phyloP scores from a whole-genome alignment of 148 eudicot species.

The Arctostaphylos glauca region DNA sequence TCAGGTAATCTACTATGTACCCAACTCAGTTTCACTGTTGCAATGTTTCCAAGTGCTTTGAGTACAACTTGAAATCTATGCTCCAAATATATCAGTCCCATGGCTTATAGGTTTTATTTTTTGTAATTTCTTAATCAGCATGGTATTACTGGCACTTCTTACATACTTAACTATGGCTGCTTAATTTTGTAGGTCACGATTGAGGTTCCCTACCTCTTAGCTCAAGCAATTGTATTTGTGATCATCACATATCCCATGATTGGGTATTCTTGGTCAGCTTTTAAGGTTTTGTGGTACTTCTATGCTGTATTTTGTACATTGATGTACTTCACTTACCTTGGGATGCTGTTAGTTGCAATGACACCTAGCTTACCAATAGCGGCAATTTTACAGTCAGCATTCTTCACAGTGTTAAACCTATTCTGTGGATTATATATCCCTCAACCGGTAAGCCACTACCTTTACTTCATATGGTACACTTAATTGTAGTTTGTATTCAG shows the following conservation, averaged over 20 bases:
- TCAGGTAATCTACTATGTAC: slow-evolving; percentile 42
- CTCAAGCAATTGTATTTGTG: slow-evolving; percentile 45
- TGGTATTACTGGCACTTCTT: not conserved
- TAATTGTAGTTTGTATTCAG: not conserved
- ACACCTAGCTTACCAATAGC: slow-evolving; percentile 64
- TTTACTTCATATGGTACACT: not conserved
- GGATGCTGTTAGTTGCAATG: slow-evolving; percentile 62
- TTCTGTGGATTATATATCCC: slow-evolving; percentile 69
- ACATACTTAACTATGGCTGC: not conserved
- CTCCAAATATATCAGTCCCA: not conserved
- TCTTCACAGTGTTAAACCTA: slow-evolving; percentile 46
- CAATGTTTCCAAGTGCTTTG: not conserved
- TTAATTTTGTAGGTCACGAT: slow-evolving; percentile 45
- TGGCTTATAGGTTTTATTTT: not conserved
- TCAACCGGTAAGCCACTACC: slow-evolving; percentile 50
- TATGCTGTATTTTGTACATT: slow-evolving; percentile 58
- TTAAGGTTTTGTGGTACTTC: slow-evolving; percentile 64
- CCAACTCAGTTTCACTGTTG: not conserved
- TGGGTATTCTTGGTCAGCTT: slow-evolving; percentile 54
- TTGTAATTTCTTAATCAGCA: not conserved
- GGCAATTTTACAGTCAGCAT: slow-evolving; percentile 39
- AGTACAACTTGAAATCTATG: not conserved
- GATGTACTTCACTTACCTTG: slow-evolving; percentile 58
- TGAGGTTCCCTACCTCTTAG: slow-evolving; percentile 66
- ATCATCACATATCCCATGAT: slow-evolving; percentile 74